phyloP scores from a whole-genome alignment of 768 basidiomycete species.

The Kwoniella shandongensis region DNA sequence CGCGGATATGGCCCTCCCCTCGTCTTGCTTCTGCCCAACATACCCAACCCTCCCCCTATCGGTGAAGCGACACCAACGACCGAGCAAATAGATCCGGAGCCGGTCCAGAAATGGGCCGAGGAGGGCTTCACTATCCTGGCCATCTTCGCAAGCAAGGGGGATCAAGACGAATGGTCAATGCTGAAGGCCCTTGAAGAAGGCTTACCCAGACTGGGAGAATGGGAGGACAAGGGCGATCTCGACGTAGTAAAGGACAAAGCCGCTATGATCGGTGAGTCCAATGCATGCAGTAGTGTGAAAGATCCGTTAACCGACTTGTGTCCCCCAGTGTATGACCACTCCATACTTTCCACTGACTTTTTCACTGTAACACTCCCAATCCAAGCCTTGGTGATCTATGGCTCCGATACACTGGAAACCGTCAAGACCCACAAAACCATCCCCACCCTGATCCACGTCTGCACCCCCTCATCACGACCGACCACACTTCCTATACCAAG shows the following conservation, averaged over 20 bases:
- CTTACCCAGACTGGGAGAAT: not conserved
- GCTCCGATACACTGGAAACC: not conserved
- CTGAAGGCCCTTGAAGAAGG: constrained; percentile 1
- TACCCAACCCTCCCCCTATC: not conserved
- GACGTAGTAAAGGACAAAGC: constrained; percentile 2
- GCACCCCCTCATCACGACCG: not conserved
- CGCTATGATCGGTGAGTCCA: constrained; percentile 5
- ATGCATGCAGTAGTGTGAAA: not conserved
- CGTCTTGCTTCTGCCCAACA: constrained; percentile 4
- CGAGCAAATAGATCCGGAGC: constrained; percentile 12
- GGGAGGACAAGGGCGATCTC: not conserved
- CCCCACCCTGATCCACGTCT: not conserved
- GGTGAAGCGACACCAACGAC: constrained; percentile 7
- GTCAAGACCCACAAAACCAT: not conserved
- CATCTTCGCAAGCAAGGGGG: constrained; percentile 2
- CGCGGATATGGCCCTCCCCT: constrained; percentile 5
- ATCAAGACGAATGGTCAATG: constrained; percentile 4
- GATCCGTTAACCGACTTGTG: not conserved
- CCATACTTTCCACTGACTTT: constrained; percentile 2
- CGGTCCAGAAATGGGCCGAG: constrained; percentile 14
- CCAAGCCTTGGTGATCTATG: constrained; percentile 5
- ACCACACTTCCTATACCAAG: not conserved
- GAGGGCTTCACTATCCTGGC: constrained; percentile 9
- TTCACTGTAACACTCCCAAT: not conserved
- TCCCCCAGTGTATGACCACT: constrained; percentile 4